These are phyloP conservation scores for Salvia miltiorrhiza DNA, from an alignment of 257 asterid species.

Conservation along the genomic window DNA sequence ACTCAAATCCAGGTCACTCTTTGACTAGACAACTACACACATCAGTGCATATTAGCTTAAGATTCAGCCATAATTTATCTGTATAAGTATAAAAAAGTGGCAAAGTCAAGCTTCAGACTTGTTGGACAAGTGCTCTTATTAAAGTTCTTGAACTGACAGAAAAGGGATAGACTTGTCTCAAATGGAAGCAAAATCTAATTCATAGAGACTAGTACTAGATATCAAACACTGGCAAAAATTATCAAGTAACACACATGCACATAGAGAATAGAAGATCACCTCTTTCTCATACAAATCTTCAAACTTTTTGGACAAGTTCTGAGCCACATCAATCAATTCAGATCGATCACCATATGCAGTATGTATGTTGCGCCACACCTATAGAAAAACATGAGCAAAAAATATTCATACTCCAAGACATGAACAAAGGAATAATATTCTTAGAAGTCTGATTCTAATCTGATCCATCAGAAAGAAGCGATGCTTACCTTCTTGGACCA, in stretches of 20 bases:
- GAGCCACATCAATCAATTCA: constrained; percentile 64
- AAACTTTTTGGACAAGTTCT: constrained; percentile 56
- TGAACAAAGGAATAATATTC: neutral
- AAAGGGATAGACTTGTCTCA: neutral
- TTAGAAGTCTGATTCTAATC: too few species aligned
- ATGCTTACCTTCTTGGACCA: too few species aligned
- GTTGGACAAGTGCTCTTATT: neutral
- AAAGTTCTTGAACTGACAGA: neutral
- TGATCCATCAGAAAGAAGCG: too few species aligned
- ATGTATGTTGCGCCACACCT: constrained; percentile 82
- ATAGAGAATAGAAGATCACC: constrained; percentile 47
- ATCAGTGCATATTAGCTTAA: neutral
- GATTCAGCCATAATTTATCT: neutral
- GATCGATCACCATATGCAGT: constrained; percentile 66
- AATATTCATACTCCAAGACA: neutral
- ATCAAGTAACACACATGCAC: constrained; percentile 8
- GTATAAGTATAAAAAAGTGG: neutral
- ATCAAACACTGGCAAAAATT: neutral
- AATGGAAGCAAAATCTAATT: constrained; percentile 11
- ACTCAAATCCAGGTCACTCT: neutral
- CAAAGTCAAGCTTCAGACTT: neutral
- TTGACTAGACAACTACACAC: neutral
- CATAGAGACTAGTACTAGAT: neutral
- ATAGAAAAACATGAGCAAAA: constrained; percentile 18
- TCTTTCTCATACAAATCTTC: constrained; percentile 74